Percentiles rank a stretch among this genome's conserved stretches.
phyloP scores from a whole-genome alignment of 1,139 yeast species.

The Candida tropicalis region DNA sequence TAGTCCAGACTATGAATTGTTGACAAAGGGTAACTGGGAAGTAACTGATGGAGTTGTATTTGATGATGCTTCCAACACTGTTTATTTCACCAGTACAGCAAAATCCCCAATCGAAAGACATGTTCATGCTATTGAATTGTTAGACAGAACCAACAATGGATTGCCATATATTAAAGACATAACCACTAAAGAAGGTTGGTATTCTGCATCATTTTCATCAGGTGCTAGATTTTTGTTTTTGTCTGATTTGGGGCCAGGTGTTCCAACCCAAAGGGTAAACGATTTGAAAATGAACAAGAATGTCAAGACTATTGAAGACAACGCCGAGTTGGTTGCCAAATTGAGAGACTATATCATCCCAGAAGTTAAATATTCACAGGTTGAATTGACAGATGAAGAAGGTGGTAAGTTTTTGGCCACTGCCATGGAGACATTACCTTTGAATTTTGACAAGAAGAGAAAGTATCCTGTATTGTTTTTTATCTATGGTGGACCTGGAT shows the following conservation, averaged over 20 bases:
- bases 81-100: conserved; percentile 52
- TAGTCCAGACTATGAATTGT: conserved; percentile 38
- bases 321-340: conserved; percentile 40
- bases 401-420: conserved; percentile 50
- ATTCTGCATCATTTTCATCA: conserved; percentile 64
- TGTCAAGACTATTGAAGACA: conserved; percentile 50
- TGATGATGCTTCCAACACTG: conserved; percentile 42
- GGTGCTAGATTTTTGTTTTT: conserved; percentile 66
- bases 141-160: conserved; percentile 26
- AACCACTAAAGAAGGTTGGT: conserved; percentile 68
- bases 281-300: conserved; percentile 46
- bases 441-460: conserved; percentile 53
- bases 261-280: conserved; percentile 66
- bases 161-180: conserved; percentile 46
- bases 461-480: conserved; percentile 72
- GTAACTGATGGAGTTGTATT: conserved; percentile 53
- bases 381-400: conserved; percentile 49
- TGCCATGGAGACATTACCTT: conserved; percentile 65
- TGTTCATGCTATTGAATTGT: conserved; percentile 47
- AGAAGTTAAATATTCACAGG: conserved; percentile 41
- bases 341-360: conserved; percentile 54
- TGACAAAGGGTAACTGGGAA: conserved; percentile 59
- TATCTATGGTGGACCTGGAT: conserved; percentile 85
- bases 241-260: conserved; percentile 63
- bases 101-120: conserved; percentile 58